Evolutionary conservation across 345 rosid genomes (phyloP).

Genomic region (Erysimum cheiranthoides): DNA sequence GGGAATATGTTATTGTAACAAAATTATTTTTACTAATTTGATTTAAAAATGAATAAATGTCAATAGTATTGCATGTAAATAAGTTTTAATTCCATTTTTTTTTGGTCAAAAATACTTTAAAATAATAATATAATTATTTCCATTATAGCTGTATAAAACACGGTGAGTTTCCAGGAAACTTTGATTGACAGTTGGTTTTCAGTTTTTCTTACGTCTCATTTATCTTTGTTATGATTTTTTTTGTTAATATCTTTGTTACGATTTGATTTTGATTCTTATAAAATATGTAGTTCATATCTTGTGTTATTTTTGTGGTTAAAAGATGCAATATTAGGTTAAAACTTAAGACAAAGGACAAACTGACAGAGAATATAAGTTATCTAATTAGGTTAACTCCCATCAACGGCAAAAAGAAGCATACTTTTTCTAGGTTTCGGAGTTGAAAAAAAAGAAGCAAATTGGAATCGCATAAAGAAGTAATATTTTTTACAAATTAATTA

Average conservation of each 20-base stretch:
- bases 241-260: not conserved
- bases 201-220: not conserved
- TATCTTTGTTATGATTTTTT: not conserved
- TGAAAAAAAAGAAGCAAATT: too few species aligned
- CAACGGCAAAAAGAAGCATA: constrained; percentile 36
- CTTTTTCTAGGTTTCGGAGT: not conserved
- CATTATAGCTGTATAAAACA: constrained; percentile 2
- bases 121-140: too few species aligned
- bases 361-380: constrained; percentile 5
- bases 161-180: not conserved
- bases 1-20: too few species aligned
- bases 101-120: too few species aligned
- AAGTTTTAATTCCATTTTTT: too few species aligned
- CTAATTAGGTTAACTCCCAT: constrained; percentile 35
- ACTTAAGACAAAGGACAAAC: constrained; percentile 22
- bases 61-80: too few species aligned
- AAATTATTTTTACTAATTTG: too few species aligned
- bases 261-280: not conserved
- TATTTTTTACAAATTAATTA: not conserved
- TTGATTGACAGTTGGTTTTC: constrained; percentile 12
- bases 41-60: too few species aligned
- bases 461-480: not conserved
- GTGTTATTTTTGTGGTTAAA: not conserved
- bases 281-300: not conserved
- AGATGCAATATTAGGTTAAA: constrained; percentile 13